Base-by-base conservation (phyloP, 805 yeast species). In the Metschnikowia cerradonensis region DNA sequence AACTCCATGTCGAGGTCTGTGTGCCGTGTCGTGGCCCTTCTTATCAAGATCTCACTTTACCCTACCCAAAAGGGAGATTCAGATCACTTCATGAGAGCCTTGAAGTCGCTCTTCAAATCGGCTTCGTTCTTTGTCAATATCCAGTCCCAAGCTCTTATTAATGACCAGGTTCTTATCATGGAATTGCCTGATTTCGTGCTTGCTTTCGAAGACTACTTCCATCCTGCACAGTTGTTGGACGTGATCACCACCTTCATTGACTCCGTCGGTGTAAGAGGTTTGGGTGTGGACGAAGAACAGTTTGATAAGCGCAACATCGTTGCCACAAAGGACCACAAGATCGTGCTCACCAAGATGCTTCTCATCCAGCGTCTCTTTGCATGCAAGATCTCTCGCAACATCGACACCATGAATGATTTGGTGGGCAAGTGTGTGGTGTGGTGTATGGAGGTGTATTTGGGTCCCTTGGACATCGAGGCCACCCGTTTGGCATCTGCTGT, bases 401-500 rank as follows among this genome's bases (percentile, higher is more conserved):
- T 61, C 33, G 60, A 52, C 52, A 67, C 68, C 11, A 55, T 63
- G 8, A 49, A 52, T 3, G 23, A 33, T 2, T 73, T 86, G 59
- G 66, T 82, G 32, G 64, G 75, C 14, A 67, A 72, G 41, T 61
- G 82, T 26, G 73, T 84, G 7, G 70, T 70, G 26, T 80, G 88
- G 84, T 67, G 84, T 0, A 69, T 85, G 66, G 81, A 82, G 48
- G 80, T 84, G 7, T 76, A 82, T 40, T 61, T 72, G 35, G 77
- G 80, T 6, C 74, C 78, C 1, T 67, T 68, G 17, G 87, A 81
- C 59, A 57, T 82, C 22, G 88, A 82, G 41, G 79, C 86, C 15
- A 63, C 83, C 1, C 76, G 95, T 65, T 68, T 87, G 54, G 86
- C 90, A 0, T 76, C 80, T 50, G 79, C 84, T 19, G 72, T 83